Evolutionary conservation across 306 rosid species (phyloP).

Genomic region (Clitoria ternatea): DNA sequence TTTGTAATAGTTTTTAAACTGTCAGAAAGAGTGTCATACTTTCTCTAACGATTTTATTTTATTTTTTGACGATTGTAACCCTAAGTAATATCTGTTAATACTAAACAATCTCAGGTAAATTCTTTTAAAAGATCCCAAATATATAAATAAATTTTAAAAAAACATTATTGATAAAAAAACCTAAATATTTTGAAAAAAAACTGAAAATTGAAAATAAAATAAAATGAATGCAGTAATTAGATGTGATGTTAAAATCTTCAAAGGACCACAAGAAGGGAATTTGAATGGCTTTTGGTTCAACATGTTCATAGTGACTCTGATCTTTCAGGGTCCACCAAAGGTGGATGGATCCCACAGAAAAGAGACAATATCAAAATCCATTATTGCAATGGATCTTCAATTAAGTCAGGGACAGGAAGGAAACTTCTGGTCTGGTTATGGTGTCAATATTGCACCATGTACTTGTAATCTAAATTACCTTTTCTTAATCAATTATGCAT

Average conservation of each 20-base stretch:
- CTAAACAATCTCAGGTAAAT: too few relatives aligned
- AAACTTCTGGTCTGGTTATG: background rate
- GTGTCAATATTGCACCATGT: background rate
- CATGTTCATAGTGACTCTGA: background rate
- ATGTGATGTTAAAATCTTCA: background rate
- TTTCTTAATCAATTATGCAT: background rate
- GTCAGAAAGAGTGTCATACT: too few relatives aligned
- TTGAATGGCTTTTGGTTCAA: background rate
- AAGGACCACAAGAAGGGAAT: background rate
- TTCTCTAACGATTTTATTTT: too few relatives aligned
- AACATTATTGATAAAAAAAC: too few relatives aligned
- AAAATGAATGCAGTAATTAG: too few relatives aligned
- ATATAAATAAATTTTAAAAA: too few relatives aligned
- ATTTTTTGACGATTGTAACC: too few relatives aligned
- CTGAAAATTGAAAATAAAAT: too few relatives aligned
- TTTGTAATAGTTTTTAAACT: too few relatives aligned
- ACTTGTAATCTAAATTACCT: background rate
- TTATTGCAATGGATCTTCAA: background rate
- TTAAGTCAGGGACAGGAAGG: background rate
- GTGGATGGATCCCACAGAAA: background rate
- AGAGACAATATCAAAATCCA: background rate
- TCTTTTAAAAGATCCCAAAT: too few relatives aligned
- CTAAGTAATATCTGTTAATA: too few relatives aligned
- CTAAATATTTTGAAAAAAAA: too few relatives aligned
- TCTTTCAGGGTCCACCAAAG: background rate